Evolutionary conservation across 2,329 filamentous ascomycete species (phyloP).

Genomic region (Trichoderma asperellum): DNA sequence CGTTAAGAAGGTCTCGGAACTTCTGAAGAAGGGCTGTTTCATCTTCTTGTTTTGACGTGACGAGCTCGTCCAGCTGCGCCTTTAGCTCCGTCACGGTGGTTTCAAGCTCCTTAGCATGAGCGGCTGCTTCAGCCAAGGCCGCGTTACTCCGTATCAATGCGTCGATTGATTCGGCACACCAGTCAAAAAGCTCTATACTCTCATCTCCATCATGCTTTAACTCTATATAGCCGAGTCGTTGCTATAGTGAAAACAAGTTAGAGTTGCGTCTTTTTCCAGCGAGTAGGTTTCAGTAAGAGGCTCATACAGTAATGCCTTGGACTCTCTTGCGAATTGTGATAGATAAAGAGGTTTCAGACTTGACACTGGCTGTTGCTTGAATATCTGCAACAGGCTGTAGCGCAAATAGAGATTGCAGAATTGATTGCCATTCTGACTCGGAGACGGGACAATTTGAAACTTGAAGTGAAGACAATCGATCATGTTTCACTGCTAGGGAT

Average conservation of each 20-base stretch:
- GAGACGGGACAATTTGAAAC: constrained; percentile 58
- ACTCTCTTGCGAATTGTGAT: constrained; percentile 68
- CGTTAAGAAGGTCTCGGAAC: constrained; percentile 71
- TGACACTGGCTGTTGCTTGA: constrained; percentile 63
- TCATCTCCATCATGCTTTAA: constrained; percentile 60
- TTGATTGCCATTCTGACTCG: constrained; percentile 67
- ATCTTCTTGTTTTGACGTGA: constrained; percentile 66
- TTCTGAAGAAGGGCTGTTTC: constrained; percentile 70
- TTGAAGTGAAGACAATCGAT: constrained; percentile 56
- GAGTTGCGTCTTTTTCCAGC: neutral
- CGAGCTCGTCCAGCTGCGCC: constrained; percentile 67
- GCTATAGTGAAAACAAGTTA: constrained; percentile 64
- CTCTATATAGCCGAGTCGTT: constrained; percentile 69
- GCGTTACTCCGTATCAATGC: constrained; percentile 51
- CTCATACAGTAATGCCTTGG: constrained; percentile 67
- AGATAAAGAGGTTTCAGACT: constrained; percentile 55
- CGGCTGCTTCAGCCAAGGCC: constrained; percentile 48
- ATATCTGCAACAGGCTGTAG: constrained; percentile 56
- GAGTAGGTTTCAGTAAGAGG: neutral
- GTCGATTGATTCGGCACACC: constrained; percentile 65
- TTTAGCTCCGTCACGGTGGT: constrained; percentile 61
- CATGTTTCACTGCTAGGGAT: constrained; percentile 56
- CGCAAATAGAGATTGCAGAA: constrained; percentile 62
- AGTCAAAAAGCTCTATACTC: constrained; percentile 68
- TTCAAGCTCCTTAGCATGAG: constrained; percentile 54